Conservation (phyloP, 2,329 filamentous ascomycete genomes). For the Thelonectria rubi region DNA sequence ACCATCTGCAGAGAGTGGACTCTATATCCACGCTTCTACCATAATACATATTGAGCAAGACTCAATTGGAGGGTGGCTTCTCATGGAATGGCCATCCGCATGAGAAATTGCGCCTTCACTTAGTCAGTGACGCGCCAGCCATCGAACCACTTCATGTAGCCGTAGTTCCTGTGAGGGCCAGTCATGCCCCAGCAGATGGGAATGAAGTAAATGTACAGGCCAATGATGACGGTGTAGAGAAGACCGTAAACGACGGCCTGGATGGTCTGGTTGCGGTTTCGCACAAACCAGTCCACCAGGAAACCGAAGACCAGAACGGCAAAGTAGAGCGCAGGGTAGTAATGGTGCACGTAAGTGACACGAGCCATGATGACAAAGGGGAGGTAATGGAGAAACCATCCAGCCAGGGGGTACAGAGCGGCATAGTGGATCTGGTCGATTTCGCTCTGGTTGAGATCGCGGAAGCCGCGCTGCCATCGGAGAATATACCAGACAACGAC, state of each 20-base stretch:
- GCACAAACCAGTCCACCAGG: constrained; percentile 83
- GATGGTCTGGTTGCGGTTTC: constrained; percentile 69
- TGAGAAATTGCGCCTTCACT: constrained; percentile 5
- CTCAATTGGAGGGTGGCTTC: constrained; percentile 29
- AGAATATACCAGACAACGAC: constrained; percentile 86
- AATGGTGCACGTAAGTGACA: constrained; percentile 99
- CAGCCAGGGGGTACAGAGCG: constrained; percentile 87
- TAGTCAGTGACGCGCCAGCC: constrained; percentile 83
- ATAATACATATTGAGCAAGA: constrained; percentile 23
- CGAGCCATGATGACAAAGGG: constrained; percentile 98
- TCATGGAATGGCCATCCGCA: constrained; percentile 21
- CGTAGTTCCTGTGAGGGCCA: constrained; percentile 83
- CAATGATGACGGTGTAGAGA: constrained; percentile 78
- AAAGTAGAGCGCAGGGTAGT: constrained; percentile 98
- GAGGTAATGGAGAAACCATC: constrained; percentile 96
- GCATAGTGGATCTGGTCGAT: constrained; percentile 96
- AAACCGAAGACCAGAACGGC: constrained; percentile 92
- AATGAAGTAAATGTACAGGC: constrained; percentile 88
- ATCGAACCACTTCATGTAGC: constrained; percentile 92
- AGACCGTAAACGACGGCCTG: constrained; percentile 76
- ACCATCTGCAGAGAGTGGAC: constrained; percentile 26
- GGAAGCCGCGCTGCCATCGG: constrained; percentile 95
- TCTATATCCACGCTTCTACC: constrained; percentile 18
- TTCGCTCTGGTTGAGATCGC: constrained; percentile 79
- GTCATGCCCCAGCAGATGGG: constrained; percentile 97